phyloP scores from a whole-genome alignment of 2,329 filamentous ascomycete genomes.

The Ophiosphaerella narmari region DNA sequence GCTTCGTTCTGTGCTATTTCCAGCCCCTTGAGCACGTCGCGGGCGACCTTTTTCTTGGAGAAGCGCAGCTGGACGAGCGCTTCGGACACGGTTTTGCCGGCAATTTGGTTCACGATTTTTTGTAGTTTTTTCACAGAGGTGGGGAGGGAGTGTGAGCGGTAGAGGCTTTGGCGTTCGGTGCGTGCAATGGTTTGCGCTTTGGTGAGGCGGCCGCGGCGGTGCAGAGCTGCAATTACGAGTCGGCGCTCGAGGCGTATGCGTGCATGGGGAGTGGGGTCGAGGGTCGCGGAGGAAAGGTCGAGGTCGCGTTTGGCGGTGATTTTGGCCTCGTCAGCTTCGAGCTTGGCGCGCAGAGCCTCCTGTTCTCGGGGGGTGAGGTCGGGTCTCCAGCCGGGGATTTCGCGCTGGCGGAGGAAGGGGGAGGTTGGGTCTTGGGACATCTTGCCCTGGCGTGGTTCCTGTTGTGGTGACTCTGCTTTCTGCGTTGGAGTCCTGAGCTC shows the following conservation, averaged over 20 bases:
- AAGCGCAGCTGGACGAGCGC: constrained; percentile 94
- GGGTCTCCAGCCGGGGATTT: constrained; percentile 31
- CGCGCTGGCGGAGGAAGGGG: constrained; percentile 30
- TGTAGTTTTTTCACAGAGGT: constrained; percentile 92
- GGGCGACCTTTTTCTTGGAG: constrained; percentile 88
- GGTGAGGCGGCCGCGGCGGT: constrained; percentile 68
- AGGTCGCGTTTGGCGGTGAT: constrained; percentile 37
- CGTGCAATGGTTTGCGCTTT: constrained; percentile 70
- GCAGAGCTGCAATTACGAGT: constrained; percentile 78
- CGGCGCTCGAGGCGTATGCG: constrained; percentile 80
- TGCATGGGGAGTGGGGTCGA: constrained; percentile 75
- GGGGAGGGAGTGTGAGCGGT: constrained; percentile 73
- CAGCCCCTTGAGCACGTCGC: constrained; percentile 78
- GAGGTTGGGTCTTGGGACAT: constrained; percentile 21
- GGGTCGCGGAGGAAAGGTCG: constrained; percentile 59
- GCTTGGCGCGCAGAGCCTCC: constrained; percentile 12
- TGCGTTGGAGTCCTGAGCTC: background rate
- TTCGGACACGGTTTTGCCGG: constrained; percentile 91
- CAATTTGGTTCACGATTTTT: constrained; percentile 83
- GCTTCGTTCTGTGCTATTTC: constrained; percentile 82
- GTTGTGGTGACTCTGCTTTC: constrained; percentile 2
- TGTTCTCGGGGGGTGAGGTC: constrained; percentile 22
- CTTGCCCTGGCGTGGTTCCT: constrained; percentile 19
- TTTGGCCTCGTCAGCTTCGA: constrained; percentile 10
- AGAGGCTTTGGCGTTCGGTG: constrained; percentile 62